Percentiles rank a stretch among this genome's conserved stretches.
These are phyloP conservation scores for Tritrichomonas foetus DNA, from an alignment of 208 protist species.

Conservation along the genomic window DNA sequence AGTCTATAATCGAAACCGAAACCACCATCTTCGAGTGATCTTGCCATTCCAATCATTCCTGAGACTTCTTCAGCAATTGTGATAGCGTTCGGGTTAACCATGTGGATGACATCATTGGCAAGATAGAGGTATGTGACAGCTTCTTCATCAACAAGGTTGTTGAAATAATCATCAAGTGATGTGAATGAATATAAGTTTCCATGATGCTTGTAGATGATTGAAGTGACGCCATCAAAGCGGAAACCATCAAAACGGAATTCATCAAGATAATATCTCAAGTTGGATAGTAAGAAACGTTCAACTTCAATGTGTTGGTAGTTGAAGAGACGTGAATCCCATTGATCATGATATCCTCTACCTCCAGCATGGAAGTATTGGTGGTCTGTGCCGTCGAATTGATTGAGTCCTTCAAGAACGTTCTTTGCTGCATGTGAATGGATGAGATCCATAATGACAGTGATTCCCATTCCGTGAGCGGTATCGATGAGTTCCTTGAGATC, in stretches of 20 bases:
- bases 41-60: slow-evolving; percentile 68
- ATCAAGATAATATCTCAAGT: slow-evolving; percentile 49
- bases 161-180: slow-evolving; percentile 72
- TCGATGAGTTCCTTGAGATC: slow-evolving; percentile 74
- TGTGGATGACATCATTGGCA: slow-evolving; percentile 51
- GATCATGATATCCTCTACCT: slow-evolving; percentile 52
- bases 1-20: slow-evolving; percentile 77
- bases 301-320: slow-evolving; percentile 73
- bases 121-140: slow-evolving; percentile 68
- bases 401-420: slow-evolving; percentile 66
- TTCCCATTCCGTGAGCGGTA: slow-evolving; percentile 60
- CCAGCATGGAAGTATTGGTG: slow-evolving; percentile 64
- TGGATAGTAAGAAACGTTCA: slow-evolving; percentile 58
- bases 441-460: slow-evolving; percentile 74
- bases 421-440: slow-evolving; percentile 63
- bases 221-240: slow-evolving; percentile 78
- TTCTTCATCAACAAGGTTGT: slow-evolving; percentile 62
- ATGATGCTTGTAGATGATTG: slow-evolving; percentile 76
- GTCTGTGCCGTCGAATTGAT: slow-evolving; percentile 69
- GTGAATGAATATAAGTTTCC: slow-evolving; percentile 51
- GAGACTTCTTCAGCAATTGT: slow-evolving; percentile 64
- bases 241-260: slow-evolving; percentile 78
- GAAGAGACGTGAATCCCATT: slow-evolving; percentile 69
- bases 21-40: slow-evolving; percentile 66
- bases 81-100: slow-evolving; percentile 11